phyloP scores from a whole-genome alignment of 106 monocot species.

The Cymbidium sinense region DNA sequence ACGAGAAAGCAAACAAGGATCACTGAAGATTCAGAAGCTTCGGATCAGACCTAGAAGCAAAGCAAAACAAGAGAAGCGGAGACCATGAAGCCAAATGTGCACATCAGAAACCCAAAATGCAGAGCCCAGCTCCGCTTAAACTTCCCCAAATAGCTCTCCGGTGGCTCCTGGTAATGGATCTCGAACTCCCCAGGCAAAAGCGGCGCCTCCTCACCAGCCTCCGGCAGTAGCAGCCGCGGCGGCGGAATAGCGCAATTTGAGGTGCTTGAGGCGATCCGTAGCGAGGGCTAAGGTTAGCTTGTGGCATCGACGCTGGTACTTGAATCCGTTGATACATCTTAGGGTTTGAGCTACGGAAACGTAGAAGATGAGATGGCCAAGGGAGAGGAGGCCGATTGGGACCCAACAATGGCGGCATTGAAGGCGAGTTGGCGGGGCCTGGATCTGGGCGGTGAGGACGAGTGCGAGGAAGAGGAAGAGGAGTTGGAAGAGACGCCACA shows the following conservation, averaged over 20 bases:
- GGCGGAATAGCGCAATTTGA: slow-evolving; percentile 32
- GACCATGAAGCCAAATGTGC: slow-evolving; percentile 73
- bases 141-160: slow-evolving; percentile 82
- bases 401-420: slow-evolving; percentile 93
- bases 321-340: slow-evolving; percentile 84
- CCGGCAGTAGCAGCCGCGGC: not conserved
- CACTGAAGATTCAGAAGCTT: no score
- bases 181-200: slow-evolving; percentile 43
- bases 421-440: slow-evolving; percentile 34
- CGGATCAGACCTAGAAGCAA: slow-evolving; percentile 44
- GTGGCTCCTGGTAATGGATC: slow-evolving; percentile 91
- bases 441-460: slow-evolving; percentile 29
- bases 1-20: no score
- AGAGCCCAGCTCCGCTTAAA: slow-evolving; percentile 93
- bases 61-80: slow-evolving; percentile 48
- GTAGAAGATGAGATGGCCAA: slow-evolving; percentile 76
- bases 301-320: slow-evolving; percentile 96
- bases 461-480: slow-evolving; percentile 89
- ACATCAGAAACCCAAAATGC: slow-evolving; percentile 71
- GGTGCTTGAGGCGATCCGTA: slow-evolving; percentile 62
- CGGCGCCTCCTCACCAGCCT: slow-evolving; percentile 4
- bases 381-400: slow-evolving; percentile 71
- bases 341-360: slow-evolving; percentile 91
- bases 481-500: slow-evolving; percentile 67
- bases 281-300: slow-evolving; percentile 92